Evolutionary conservation across 1,139 yeast species (phyloP), one percentile per base, ranked within the genome.

Genomic region (Yamadazyma taylorii): DNA sequence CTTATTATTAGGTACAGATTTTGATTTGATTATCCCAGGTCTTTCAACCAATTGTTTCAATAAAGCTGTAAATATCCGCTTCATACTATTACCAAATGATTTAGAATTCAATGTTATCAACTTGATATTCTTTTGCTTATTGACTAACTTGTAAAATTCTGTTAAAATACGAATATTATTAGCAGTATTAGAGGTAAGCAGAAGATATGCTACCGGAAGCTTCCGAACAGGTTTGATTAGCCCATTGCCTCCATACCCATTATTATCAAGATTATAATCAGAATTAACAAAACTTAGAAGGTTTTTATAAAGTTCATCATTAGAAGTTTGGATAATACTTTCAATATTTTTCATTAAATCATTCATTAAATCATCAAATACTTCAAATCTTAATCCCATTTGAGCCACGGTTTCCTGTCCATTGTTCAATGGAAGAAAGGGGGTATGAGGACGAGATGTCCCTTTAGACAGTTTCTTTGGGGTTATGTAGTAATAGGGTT

Each of bases 121-220:
- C 32, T 61, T 62, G 24, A 61, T 42, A 19, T 50, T 51, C 7
- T 46, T 37, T 11, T 42, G 40, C 4, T 39, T 40, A 11, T 16
- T 27, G 10, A 32, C 32, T 22, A 38, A 14, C 9, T 66, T 47
- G 37, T 60, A 60, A 36, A 77, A 66, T 38, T 76, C 77, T 10
- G 61, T 58, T 17, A 78, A 51, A 15, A 79, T 68, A 22, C 76
- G 58, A 11, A 68, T 55, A 48, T 78, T 79, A 41, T 78, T 76
- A n/a, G 84, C 75, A 7, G 74, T 70, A 49, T 78, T 78, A 12
- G 85, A 67, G 12, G 81, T 78, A 37, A 80, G 61, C 41, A 69
- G 70, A 4, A 80, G 54, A 38, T 77, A 61, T 1, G 73, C 78
- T 2, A 75, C 62, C 3, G 63, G 62, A 7, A 76, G 45, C 39